Conservation (phyloP, 2,329 filamentous ascomycete species). For the Fusarium devonianum region DNA sequence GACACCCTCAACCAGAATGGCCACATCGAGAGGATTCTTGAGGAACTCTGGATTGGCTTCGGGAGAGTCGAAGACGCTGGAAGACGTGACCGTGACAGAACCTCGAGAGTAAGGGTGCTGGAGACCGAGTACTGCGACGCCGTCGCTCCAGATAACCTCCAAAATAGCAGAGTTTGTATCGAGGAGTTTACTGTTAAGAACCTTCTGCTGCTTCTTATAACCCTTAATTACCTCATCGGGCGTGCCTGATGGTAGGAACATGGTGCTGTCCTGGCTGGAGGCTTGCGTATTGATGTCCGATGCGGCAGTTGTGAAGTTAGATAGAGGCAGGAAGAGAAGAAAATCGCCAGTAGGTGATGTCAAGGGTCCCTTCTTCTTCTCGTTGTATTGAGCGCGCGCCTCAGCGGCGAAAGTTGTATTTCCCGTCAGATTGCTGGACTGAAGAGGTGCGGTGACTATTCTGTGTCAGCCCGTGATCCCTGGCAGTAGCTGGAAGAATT, state of each 20-base stretch:
- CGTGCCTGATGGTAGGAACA: slow-evolving; percentile 16
- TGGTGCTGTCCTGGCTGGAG: slow-evolving; percentile 8
- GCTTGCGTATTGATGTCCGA: slow-evolving; percentile 17
- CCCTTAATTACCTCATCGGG: slow-evolving; percentile 20
- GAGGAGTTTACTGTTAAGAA: slow-evolving; percentile 24
- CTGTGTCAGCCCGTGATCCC: background rate
- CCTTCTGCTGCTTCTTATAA: slow-evolving; percentile 24
- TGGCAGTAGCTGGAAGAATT: too few relatives aligned
- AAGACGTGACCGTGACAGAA: slow-evolving; percentile 26
- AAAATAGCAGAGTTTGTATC: slow-evolving; percentile 19
- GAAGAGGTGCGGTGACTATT: slow-evolving; percentile 25
- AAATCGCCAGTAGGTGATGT: slow-evolving; percentile 28
- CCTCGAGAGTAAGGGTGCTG: slow-evolving; percentile 37
- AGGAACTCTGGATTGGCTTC: slow-evolving; percentile 28
- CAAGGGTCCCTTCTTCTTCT: slow-evolving; percentile 17
- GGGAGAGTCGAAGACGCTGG: slow-evolving; percentile 25
- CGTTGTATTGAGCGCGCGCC: slow-evolving; percentile 16
- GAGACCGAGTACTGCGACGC: slow-evolving; percentile 20
- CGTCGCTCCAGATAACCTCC: slow-evolving; percentile 33
- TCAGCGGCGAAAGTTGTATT: slow-evolving; percentile 29
- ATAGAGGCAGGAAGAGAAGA: slow-evolving; percentile 25
- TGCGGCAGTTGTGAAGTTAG: slow-evolving; percentile 12
- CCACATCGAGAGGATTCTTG: slow-evolving; percentile 28
- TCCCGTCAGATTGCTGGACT: slow-evolving; percentile 13
- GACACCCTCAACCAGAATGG: slow-evolving; percentile 17